Conservation (phyloP, 2,329 filamentous ascomycete genomes). For the Verruconis gallopava region DNA sequence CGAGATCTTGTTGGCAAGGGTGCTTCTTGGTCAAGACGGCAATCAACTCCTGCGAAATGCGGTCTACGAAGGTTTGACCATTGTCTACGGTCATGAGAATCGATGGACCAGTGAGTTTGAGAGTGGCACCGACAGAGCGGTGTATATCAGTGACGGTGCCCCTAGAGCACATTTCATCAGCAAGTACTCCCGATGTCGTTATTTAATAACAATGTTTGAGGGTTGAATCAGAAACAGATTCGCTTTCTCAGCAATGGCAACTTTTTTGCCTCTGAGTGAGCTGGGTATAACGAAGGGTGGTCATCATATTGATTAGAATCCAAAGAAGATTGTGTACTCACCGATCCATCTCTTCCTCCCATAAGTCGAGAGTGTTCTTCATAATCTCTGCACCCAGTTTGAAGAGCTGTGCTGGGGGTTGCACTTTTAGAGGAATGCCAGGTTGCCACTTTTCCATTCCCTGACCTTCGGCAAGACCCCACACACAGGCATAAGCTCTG, state of each 20-base stretch:
- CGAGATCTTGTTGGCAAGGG: slow-evolving; percentile 82
- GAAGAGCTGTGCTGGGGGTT: slow-evolving; percentile 65
- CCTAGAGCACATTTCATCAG: slow-evolving; percentile 32
- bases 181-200: too few relatives aligned
- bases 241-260: slow-evolving; percentile 84
- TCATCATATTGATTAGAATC: slow-evolving; percentile 92
- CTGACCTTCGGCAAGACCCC: slow-evolving; percentile 71
- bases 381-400: slow-evolving; percentile 80
- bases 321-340: too few relatives aligned
- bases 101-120: slow-evolving; percentile 82
- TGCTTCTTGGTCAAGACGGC: slow-evolving; percentile 81
- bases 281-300: slow-evolving; percentile 88
- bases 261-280: slow-evolving; percentile 87
- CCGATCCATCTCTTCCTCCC: slow-evolving; percentile 87
- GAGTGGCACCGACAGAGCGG: slow-evolving; percentile 76
- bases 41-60: slow-evolving; percentile 61
- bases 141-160: slow-evolving; percentile 89
- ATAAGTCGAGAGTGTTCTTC: slow-evolving; percentile 70
- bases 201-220: too few relatives aligned
- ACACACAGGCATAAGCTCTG: slow-evolving; percentile 85
- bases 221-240: slow-evolving; percentile 41
- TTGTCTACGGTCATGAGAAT: slow-evolving; percentile 57
- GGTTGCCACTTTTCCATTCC: slow-evolving; percentile 73
- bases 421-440: slow-evolving; percentile 69
- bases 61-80: slow-evolving; percentile 47